phyloP scores from a whole-genome alignment of 495 filamentous ascomycete species.

The Aspergillus olivimuriae region DNA sequence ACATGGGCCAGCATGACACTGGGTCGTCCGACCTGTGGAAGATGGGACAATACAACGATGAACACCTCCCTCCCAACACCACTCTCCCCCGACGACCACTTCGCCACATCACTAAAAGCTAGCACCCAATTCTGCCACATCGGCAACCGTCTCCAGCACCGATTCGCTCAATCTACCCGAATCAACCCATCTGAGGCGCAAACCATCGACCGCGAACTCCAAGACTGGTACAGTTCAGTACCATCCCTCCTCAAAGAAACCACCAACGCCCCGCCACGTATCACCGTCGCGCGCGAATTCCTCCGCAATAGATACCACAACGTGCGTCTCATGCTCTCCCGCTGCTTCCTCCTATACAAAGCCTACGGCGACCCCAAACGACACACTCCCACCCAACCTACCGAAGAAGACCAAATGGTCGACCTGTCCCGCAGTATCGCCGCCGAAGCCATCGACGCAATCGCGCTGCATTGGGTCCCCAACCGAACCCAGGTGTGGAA shows the following conservation, averaged over 20 bases:
- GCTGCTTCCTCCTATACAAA: constrained; percentile 5
- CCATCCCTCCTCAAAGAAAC: background rate
- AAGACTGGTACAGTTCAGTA: constrained; percentile 2
- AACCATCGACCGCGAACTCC: background rate
- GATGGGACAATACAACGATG: constrained; percentile 6
- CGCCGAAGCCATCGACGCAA: constrained; percentile 3
- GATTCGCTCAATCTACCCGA: constrained; percentile 5
- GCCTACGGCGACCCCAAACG: constrained; percentile 1
- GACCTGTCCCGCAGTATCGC: background rate
- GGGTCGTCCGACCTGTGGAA: constrained; percentile 41
- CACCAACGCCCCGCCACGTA: background rate
- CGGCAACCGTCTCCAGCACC: constrained; percentile 4
- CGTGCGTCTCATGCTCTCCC: constrained; percentile 3
- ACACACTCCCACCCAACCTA: no score
- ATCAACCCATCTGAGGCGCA: background rate
- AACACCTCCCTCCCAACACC: constrained; percentile 1
- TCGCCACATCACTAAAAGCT: constrained; percentile 3
- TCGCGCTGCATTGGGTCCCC: constrained; percentile 4
- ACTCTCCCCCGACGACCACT: constrained; percentile 1
- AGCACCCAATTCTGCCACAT: constrained; percentile 7
- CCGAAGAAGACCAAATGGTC: background rate
- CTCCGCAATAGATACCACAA: constrained; percentile 7
- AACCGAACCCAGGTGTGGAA: constrained; percentile 7
- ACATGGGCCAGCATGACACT: constrained; percentile 62
- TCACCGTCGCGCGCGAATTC: constrained; percentile 6